A percentile compares a stretch with the other conserved stretches of the same genome.
Conservation (phyloP, 495 filamentous ascomycete species). For the Aspergillus bridgeri region DNA sequence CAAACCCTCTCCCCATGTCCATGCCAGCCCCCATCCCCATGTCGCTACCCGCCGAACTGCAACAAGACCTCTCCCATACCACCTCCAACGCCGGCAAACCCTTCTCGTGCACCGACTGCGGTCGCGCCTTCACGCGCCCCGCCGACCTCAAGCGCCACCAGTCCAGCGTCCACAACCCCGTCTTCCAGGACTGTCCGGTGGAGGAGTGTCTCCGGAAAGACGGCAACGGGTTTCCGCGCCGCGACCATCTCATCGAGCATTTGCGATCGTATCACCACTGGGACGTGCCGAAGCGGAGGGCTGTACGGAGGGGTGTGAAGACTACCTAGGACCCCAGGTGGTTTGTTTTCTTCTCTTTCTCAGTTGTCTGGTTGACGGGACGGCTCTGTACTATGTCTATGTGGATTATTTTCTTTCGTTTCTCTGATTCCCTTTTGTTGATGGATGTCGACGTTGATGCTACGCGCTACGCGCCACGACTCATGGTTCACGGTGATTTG, state of each 20-base stretch:
- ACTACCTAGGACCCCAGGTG: constrained; percentile 16
- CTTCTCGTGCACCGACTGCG: constrained; percentile 42
- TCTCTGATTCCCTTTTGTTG: constrained; percentile 1
- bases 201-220: constrained; percentile 75
- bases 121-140: constrained; percentile 46
- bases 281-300: constrained; percentile 44
- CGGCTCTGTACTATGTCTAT: neutral
- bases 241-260: constrained; percentile 88
- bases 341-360: constrained; percentile 3
- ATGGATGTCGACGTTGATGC: neutral
- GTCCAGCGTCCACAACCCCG: constrained; percentile 50
- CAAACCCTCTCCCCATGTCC: too few relatives aligned
- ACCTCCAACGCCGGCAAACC: constrained; percentile 20
- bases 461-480: neutral
- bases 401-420: constrained; percentile 4
- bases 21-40: neutral
- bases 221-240: constrained; percentile 75
- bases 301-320: constrained; percentile 33
- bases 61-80: neutral
- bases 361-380: neutral
- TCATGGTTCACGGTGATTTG: neutral
- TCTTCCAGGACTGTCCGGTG: constrained; percentile 73
- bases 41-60: neutral
- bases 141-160: constrained; percentile 56
- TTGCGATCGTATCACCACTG: constrained; percentile 70